These are phyloP conservation scores for Clitocybe nebularis DNA, from an alignment of 1,284 basidiomycete species.

Conservation along the genomic window DNA sequence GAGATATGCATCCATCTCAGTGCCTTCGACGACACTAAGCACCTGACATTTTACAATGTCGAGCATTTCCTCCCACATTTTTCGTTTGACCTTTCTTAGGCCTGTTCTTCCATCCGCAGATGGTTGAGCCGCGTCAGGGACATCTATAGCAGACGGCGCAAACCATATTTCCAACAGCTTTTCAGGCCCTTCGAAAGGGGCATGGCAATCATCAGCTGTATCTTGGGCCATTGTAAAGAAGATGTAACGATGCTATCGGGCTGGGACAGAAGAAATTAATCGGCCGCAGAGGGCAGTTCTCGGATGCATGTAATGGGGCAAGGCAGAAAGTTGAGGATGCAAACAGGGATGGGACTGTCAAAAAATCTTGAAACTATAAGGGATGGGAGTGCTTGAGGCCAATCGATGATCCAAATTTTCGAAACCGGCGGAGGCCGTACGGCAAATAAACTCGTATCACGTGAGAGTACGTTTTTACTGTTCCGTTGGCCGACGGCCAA, in stretches of 20 bases:
- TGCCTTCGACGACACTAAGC: constrained; percentile 83
- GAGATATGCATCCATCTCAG: constrained; percentile 92
- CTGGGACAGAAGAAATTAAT: constrained; percentile 40
- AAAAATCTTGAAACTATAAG: not conserved
- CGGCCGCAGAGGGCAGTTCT: constrained; percentile 34
- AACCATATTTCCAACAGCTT: constrained; percentile 99
- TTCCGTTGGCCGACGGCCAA: constrained; percentile 2
- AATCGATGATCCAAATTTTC: constrained; percentile 14
- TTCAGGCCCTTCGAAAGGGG: constrained; percentile 87
- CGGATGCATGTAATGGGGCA: constrained; percentile 56
- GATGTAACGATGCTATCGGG: constrained; percentile 50
- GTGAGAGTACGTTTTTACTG: constrained; percentile 3
- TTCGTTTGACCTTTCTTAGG: constrained; percentile 72
- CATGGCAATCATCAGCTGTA: constrained; percentile 34
- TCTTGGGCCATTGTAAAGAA: constrained; percentile 26
- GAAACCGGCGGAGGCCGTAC: constrained; percentile 8
- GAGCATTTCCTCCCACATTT: constrained; percentile 96
- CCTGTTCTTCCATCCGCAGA: constrained; percentile 50
- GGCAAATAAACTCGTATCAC: not conserved
- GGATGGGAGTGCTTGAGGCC: not conserved
- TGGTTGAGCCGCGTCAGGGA: constrained; percentile 42
- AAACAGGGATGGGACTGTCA: constrained; percentile 8
- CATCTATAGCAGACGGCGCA: constrained; percentile 65
- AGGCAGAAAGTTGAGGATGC: constrained; percentile 14
- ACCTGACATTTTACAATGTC: constrained; percentile 97